Conservation (phyloP, 768 basidiomycete species). For the Pholiota molesta region DNA sequence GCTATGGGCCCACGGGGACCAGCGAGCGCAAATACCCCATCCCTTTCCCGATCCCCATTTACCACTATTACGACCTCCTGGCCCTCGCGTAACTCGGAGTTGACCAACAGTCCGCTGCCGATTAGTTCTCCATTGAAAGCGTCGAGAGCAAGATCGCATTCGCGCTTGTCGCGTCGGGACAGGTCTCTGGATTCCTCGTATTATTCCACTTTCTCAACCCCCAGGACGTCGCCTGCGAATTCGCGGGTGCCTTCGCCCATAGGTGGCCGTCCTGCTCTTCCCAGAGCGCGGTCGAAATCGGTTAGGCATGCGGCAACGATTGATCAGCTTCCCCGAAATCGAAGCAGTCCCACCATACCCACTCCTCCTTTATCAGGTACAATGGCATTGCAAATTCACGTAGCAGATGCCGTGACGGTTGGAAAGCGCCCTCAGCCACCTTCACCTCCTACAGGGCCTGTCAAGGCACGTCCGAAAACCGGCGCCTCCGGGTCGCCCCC, state of each 20-base stretch:
- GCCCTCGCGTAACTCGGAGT: slow-evolving; percentile 10
- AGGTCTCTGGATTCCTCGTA: slow-evolving; percentile 22
- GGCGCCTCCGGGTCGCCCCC: slow-evolving; percentile 10
- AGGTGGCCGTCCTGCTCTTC: neutral
- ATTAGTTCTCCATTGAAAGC: slow-evolving; percentile 3
- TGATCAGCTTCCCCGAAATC: neutral
- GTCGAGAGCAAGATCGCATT: slow-evolving; percentile 3
- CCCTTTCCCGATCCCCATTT: slow-evolving; percentile 14
- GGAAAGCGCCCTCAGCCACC: slow-evolving; percentile 19
- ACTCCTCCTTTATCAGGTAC: neutral
- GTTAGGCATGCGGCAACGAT: neutral
- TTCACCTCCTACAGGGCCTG: slow-evolving; percentile 16
- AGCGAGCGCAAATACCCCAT: neutral
- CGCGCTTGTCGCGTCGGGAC: slow-evolving; percentile 9
- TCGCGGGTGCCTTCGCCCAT: slow-evolving; percentile 6
- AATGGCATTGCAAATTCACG: slow-evolving; percentile 4
- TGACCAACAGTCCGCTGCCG: slow-evolving; percentile 1
- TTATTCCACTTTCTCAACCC: slow-evolving; percentile 10
- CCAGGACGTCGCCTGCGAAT: slow-evolving; percentile 2
- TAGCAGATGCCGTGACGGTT: slow-evolving; percentile 3
- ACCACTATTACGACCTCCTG: slow-evolving; percentile 23
- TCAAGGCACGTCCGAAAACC: slow-evolving; percentile 10
- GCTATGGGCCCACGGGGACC: neutral
- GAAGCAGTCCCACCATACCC: neutral
- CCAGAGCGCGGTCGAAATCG: neutral